A percentile compares a stretch with the other conserved stretches of the same genome.
These are phyloP conservation scores for Colletotrichum chrysophilum DNA, from an alignment of 2,329 filamentous ascomycete genomes.

Conservation along the genomic window DNA sequence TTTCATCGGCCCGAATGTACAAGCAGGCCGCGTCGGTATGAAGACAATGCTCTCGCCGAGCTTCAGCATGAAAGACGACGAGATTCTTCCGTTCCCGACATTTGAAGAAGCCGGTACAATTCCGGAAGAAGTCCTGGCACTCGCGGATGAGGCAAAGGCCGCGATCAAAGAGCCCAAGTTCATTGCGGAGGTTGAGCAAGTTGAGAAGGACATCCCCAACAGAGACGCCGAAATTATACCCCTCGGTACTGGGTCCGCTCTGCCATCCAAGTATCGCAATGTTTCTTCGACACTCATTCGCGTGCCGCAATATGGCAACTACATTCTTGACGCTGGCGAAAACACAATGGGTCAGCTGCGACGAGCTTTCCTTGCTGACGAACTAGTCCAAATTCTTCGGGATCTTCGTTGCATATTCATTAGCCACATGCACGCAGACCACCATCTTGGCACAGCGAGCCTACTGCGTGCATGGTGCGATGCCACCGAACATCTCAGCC, in stretches of 20 bases:
- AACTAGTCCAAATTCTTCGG: conserved; percentile 73
- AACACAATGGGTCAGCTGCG: conserved; percentile 88
- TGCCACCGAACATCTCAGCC: conserved; percentile 40
- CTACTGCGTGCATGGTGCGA: conserved; percentile 85
- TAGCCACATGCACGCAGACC: conserved; percentile 94
- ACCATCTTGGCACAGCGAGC: conserved; percentile 84
- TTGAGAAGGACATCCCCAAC: conserved; percentile 71
- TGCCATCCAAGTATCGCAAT: conserved; percentile 93
- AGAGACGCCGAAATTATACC: conserved; percentile 83
- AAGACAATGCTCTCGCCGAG: conserved; percentile 53
- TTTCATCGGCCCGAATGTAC: conserved; percentile 29
- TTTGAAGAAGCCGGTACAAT: conserved; percentile 42
- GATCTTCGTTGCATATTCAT: conserved; percentile 88
- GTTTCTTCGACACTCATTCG: conserved; percentile 87
- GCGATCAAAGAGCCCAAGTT: conserved; percentile 50
- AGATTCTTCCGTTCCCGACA: conserved; percentile 47
- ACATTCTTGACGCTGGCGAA: conserved; percentile 91
- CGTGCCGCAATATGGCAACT: conserved; percentile 85
- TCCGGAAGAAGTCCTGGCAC: conserved; percentile 48
- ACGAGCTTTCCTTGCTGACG: conserved; percentile 70
- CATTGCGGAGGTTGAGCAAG: conserved; percentile 50
- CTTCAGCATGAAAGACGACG: conserved; percentile 49
- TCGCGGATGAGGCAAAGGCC: conserved; percentile 56
- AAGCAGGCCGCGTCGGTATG: conserved; percentile 49
- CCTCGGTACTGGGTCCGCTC: conserved; percentile 88